These are phyloP conservation scores for Phalaenopsis hybrid DNA, from an alignment of 116 monocot genomes.

Conservation along the genomic window DNA sequence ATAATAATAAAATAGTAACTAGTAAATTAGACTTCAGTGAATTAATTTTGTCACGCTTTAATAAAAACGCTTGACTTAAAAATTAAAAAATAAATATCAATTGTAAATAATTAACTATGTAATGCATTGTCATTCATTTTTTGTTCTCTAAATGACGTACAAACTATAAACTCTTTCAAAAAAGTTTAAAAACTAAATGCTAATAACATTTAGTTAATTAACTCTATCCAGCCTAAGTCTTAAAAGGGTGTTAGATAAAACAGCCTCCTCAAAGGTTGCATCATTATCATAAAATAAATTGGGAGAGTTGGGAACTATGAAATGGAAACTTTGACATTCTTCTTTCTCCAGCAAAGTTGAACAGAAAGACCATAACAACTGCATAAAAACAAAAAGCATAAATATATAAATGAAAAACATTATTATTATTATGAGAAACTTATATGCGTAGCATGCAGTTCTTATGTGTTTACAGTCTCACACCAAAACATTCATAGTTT, in stretches of 20 bases:
- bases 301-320: neutral
- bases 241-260: neutral
- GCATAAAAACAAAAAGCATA: neutral
- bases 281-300: neutral
- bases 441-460: too few relatives aligned
- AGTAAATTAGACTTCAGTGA: too few relatives aligned
- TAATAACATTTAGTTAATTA: neutral
- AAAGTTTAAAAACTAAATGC: neutral
- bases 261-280: neutral
- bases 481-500: too few relatives aligned
- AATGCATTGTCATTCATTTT: too few relatives aligned
- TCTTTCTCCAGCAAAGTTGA: neutral
- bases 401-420: neutral
- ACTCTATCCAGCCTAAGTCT: neutral
- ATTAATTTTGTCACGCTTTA: too few relatives aligned
- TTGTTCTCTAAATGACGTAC: too few relatives aligned
- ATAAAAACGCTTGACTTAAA: too few relatives aligned
- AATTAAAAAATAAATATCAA: too few relatives aligned
- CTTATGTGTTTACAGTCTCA: too few relatives aligned
- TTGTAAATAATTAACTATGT: too few relatives aligned
- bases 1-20: too few relatives aligned
- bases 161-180: too few relatives aligned
- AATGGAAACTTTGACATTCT: neutral
- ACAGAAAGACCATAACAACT: conserved; percentile 3
- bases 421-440: neutral